Percentiles rank a stretch among this genome's conserved stretches.
Conservation (phyloP, 2,329 filamentous ascomycete genomes). For the Trichophyton equinum region DNA sequence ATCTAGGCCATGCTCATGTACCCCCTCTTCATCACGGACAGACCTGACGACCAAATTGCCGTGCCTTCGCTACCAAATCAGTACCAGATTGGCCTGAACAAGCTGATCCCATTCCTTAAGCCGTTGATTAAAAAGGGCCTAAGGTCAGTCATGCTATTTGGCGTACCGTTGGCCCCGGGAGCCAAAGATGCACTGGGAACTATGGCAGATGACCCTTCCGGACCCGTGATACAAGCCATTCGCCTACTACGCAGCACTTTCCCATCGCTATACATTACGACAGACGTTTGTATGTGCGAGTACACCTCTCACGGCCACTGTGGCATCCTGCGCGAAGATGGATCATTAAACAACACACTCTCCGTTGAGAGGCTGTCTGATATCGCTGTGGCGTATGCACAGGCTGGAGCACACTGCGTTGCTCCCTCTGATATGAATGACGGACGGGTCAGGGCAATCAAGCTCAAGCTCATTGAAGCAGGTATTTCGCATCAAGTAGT, state of each 20-base stretch:
- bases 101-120: slow-evolving; percentile 68
- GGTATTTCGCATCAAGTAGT: slow-evolving; percentile 83
- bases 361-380: slow-evolving; percentile 92
- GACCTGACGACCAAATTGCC: slow-evolving; percentile 78
- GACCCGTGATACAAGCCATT: slow-evolving; percentile 81
- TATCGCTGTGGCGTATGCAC: slow-evolving; percentile 95
- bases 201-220: slow-evolving; percentile 80
- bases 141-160: slow-evolving; percentile 87
- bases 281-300: slow-evolving; percentile 94
- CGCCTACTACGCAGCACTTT: slow-evolving; percentile 72
- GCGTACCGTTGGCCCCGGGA: slow-evolving; percentile 68
- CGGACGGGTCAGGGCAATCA: slow-evolving; percentile 91
- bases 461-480: slow-evolving; percentile 91
- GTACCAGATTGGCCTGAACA: slow-evolving; percentile 76
- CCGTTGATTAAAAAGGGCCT: slow-evolving; percentile 83
- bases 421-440: slow-evolving; percentile 99
- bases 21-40: slow-evolving; percentile 89
- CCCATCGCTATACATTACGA: slow-evolving; percentile 79
- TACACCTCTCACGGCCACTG: slow-evolving; percentile 98
- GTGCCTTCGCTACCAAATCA: slow-evolving; percentile 89
- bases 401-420: slow-evolving; percentile 89
- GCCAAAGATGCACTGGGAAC: slow-evolving; percentile 88
- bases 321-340: slow-evolving; percentile 86
- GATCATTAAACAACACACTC: slow-evolving; percentile 79
- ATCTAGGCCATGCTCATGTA: slow-evolving; percentile 92